Evolutionary conservation across 176 grass and related monocot genomes (phyloP), one percentile per base, ranked within the genome.

Genomic region (Typha latifolia): DNA sequence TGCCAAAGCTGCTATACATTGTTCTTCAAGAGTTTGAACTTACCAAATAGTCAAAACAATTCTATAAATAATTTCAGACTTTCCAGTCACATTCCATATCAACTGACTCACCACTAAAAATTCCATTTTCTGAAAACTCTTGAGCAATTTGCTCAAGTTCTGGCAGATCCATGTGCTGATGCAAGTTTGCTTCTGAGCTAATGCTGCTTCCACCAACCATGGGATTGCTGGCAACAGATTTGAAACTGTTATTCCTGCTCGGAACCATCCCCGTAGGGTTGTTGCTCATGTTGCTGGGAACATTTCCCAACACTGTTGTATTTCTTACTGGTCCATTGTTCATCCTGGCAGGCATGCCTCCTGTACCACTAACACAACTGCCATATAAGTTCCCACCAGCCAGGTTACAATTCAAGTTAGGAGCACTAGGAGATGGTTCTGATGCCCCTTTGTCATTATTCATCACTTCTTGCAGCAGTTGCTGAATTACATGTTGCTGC

Each of bases 391-490:
- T 43, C 37, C 79, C 69, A 50, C 79, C 67, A 74, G 73, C 2
- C 1, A 74, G 37, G 67, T 80, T 66, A 48, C 77, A 62, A 27
- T 76, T 92, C 61, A 63, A 70, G 62, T 74, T 90, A 51, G 74
- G 49, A 20, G 71, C 26, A 53, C 66, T 64, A 57, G 15, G 67
- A 66, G 69, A 56, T 2, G 48, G 63, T 43, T 95, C 66, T 43
- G 37, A 43, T 43, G 8, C 6, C 0, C 62, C 81, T 27, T 64
- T 76, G 34, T 77, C 84, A 18, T 87, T 82, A 64, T 86, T 91
- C 82, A 83, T 92, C 21, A 82, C 80, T 67, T 89, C 88, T 69
- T 97, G 88, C 70, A 97, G 66, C 51, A 97, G 63, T 72, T 97
- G 85, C 72, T 97, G 86, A 48, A 89, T 34, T 47, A 82, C 80